phyloP scores from a whole-genome alignment of 139 green algal species.

The Microglena sp. region DNA sequence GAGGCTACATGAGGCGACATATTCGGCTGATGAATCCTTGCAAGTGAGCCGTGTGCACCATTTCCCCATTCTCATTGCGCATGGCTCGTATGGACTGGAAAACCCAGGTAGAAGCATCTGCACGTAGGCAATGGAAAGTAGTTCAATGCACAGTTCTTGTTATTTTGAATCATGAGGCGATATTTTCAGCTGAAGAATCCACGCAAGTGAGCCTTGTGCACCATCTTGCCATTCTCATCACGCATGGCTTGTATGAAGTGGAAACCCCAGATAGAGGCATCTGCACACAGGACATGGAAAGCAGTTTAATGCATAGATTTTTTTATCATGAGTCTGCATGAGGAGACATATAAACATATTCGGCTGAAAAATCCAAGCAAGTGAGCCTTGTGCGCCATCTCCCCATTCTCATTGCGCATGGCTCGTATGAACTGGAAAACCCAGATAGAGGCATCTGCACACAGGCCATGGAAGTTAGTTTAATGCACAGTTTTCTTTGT shows the following conservation, averaged over 20 bases:
- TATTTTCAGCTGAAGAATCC: constrained; percentile 96
- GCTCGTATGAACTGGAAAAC: constrained; percentile 92
- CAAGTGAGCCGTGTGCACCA: constrained; percentile 88
- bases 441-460: constrained; percentile 96
- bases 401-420: constrained; percentile 86
- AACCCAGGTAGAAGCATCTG: constrained; percentile 96
- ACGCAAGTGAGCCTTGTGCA: constrained; percentile 87
- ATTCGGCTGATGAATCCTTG: constrained; percentile 94
- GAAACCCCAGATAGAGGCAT: constrained; percentile 93
- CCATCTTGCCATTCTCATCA: constrained; percentile 79
- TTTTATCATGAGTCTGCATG: too few species aligned
- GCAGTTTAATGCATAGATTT: too few species aligned
- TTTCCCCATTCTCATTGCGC: constrained; percentile 82
- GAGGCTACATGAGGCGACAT: too few species aligned
- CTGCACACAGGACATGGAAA: constrained; percentile 35
- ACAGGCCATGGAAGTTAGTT: too few species aligned
- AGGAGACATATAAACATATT: too few species aligned
- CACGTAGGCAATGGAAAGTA: too few species aligned
- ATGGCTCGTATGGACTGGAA: constrained; percentile 95
- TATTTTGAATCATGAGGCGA: too few species aligned
- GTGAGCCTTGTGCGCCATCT: constrained; percentile 89
- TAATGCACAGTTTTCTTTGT: too few species aligned
- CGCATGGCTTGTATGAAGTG: constrained; percentile 97
- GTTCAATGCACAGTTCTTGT: too few species aligned
- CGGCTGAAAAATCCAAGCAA: constrained; percentile 92